Evolutionary conservation across 208 protist species (phyloP), one percentile per base, ranked within the genome.

Genomic region (Tritrichomonas musculus): DNA sequence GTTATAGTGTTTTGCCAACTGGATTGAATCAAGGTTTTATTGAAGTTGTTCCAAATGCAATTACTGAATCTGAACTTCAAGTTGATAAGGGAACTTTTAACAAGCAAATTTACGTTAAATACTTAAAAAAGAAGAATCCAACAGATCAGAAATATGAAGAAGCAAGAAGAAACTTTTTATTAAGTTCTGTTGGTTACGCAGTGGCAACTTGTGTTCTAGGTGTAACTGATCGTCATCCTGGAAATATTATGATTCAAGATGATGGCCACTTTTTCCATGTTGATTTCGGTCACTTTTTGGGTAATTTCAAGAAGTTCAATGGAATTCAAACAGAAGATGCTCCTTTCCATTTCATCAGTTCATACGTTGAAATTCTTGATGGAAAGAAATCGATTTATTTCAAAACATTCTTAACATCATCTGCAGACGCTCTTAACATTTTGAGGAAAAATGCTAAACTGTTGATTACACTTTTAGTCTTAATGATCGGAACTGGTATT

Each of bases 241-340:
- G 94, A 92, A 96, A 96, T 93, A 93, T 95, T 14, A 95, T 95
- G 94, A 44, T 97, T 3, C 92, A 93, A 25, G 88, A 94, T n/a
- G 80, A 95, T 39, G 97, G 97, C 22, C 96, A 97, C 92, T 94
- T 96, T 73, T 95, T 96, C 69, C 97, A 98, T 95, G 98, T 98
- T 94, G 97, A 99, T 95, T 99, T 98, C 96, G 98, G 97, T 47
- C 98, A 98, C 94, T 98, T 98, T 93, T 93, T 98, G 8, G 97
- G 98, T 22, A 98, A 98, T 93, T 98, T 97, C 95, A 98, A 99
- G 96, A 97, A 94, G 0, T 98, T 98, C 92, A 97, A 97, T 77
- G 97, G 97, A 44, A 95, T 98, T 75, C 98, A 98, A 94, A 93
- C 97, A n/a, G 98, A 99, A 94, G 96, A 96, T 17, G 96, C 96